phyloP scores from a whole-genome alignment of 345 rosid species.

The Citropsis articulata region DNA sequence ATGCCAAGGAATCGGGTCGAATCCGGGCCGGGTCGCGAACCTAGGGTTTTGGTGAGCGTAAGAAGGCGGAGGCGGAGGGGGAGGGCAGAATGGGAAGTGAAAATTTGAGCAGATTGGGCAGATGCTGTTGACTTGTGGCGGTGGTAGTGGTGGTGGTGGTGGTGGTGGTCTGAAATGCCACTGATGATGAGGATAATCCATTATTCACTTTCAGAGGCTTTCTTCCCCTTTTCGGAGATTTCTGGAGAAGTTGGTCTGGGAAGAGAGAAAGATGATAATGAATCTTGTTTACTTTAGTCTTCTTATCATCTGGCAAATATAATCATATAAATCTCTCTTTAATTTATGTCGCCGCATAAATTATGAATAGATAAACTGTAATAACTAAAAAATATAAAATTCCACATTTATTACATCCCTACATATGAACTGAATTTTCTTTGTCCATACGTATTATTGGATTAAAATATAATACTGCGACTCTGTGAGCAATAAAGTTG shows the following conservation, averaged over 20 bases:
- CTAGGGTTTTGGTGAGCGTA: conserved; percentile 39
- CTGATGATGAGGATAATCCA: conserved; percentile 41
- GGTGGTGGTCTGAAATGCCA: conserved; percentile 56
- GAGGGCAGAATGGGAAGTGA: conserved; percentile 81
- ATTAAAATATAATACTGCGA: too few relatives aligned
- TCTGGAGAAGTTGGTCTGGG: not conserved
- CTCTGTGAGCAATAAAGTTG: too few relatives aligned
- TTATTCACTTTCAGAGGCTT: not conserved
- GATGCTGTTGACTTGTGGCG: conserved; percentile 30
- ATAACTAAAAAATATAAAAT: too few relatives aligned
- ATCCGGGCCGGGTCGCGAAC: conserved; percentile 42
- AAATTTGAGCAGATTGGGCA: conserved; percentile 62
- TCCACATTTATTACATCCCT: too few relatives aligned
- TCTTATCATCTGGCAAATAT: not conserved
- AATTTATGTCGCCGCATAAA: not conserved
- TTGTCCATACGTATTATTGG: too few relatives aligned
- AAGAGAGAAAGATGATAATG: not conserved
- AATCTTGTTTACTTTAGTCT: not conserved
- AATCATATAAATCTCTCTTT: not conserved
- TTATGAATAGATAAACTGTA: not conserved
- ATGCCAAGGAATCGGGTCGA: conserved; percentile 47
- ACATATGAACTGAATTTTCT: too few relatives aligned
- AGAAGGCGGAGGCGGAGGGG: conserved; percentile 28
- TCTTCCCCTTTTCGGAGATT: not conserved
- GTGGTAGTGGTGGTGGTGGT: conserved; percentile 29